A percentile compares a stretch with the other conserved stretches of the same genome.
Evolutionary conservation across 2,329 filamentous ascomycete species (phyloP).

Genomic region (Epichloe uncinata): DNA sequence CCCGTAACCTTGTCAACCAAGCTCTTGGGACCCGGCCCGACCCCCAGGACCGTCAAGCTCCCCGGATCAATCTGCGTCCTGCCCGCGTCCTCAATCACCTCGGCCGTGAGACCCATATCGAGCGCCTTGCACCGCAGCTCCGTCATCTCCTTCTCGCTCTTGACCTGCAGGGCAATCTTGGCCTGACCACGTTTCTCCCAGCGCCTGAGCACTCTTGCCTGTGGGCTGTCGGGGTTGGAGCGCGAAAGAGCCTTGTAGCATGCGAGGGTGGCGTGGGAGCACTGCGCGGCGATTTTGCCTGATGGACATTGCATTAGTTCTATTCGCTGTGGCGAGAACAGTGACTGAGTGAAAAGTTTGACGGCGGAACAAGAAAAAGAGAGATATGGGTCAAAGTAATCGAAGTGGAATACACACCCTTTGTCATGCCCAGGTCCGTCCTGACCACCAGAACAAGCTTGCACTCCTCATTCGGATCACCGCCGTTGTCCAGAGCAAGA

Average conservation of each 20-base stretch:
- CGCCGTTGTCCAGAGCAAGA: constrained; percentile 19
- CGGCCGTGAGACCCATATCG: constrained; percentile 72
- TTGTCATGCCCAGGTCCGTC: constrained; percentile 94
- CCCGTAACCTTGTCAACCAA: constrained; percentile 79
- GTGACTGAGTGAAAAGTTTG: too few species aligned
- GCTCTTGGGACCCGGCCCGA: constrained; percentile 71
- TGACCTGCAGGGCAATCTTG: constrained; percentile 85
- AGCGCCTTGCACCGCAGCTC: constrained; percentile 63
- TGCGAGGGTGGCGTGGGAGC: constrained; percentile 87
- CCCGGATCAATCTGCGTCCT: constrained; percentile 92
- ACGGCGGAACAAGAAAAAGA: background rate
- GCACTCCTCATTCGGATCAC: constrained; percentile 58
- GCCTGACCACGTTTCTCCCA: constrained; percentile 85
- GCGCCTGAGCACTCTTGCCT: constrained; percentile 54
- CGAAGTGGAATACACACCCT: constrained; percentile 45
- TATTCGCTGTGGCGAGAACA: background rate
- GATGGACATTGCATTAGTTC: background rate
- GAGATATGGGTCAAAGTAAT: background rate
- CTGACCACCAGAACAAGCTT: constrained; percentile 87
- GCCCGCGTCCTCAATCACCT: constrained; percentile 89
- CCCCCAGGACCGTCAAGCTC: constrained; percentile 75
- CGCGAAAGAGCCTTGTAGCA: constrained; percentile 78
- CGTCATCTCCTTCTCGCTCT: constrained; percentile 72
- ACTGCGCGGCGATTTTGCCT: constrained; percentile 97
- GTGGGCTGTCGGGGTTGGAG: constrained; percentile 38